Conservation (phyloP, 2,329 filamentous ascomycete genomes). For the Sporothrix brunneoviolacea region DNA sequence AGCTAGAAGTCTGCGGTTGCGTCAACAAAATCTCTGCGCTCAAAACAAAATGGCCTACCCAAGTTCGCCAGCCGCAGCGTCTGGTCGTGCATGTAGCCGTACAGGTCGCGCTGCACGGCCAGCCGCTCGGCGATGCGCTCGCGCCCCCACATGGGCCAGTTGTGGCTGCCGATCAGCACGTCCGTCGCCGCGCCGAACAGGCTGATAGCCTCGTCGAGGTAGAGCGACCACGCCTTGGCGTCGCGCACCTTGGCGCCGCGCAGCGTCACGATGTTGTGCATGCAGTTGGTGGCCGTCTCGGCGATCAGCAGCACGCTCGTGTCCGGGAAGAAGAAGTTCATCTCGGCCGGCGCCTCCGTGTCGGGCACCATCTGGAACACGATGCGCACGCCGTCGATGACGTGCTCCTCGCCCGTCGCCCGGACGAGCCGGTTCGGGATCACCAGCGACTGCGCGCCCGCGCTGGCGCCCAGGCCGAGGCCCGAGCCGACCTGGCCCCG, state of each 20-base stretch:
- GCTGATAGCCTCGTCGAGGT: constrained; percentile 6
- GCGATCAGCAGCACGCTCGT: background rate
- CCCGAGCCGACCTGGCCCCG: background rate
- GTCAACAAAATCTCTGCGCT: too few relatives aligned
- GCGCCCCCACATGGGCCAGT: constrained; percentile 11
- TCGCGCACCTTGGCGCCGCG: constrained; percentile 9
- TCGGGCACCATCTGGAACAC: constrained; percentile 11
- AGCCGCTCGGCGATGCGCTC: constrained; percentile 1
- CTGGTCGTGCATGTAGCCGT: constrained; percentile 11
- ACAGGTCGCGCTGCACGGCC: constrained; percentile 7
- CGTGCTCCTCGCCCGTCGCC: background rate
- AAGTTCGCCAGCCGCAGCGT: constrained; percentile 9
- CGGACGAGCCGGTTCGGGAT: constrained; percentile 4
- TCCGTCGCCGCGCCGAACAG: background rate
- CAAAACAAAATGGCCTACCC: too few relatives aligned
- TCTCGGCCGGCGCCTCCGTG: constrained; percentile 11
- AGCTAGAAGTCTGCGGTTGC: too few relatives aligned
- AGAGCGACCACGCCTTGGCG: constrained; percentile 9
- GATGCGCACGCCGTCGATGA: constrained; percentile 5
- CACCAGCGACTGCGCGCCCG: background rate
- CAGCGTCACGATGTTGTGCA: constrained; percentile 10
- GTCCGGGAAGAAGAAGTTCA: constrained; percentile 9
- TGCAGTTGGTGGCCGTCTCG: constrained; percentile 9
- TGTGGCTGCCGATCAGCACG: constrained; percentile 10
- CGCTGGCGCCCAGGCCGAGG: constrained; percentile 1